Conservation (phyloP, 2,329 filamentous ascomycete species). For the Botrytis byssoidea region DNA sequence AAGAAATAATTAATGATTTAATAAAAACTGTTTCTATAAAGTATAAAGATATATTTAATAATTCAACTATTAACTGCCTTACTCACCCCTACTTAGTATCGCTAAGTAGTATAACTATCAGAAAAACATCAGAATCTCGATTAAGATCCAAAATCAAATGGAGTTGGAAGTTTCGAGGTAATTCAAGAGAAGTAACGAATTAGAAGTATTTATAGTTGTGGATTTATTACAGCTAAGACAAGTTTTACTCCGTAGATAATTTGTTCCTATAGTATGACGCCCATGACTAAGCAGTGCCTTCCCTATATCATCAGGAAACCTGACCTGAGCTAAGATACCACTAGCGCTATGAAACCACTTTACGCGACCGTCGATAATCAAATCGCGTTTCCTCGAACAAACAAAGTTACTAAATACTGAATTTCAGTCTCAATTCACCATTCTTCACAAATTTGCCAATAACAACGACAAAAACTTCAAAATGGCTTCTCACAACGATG, state of each 20-base stretch:
- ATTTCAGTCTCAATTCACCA: neutral
- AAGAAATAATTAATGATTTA: neutral
- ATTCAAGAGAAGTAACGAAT: neutral
- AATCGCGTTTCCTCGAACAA: slow-evolving; percentile 15
- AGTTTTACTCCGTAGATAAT: neutral
- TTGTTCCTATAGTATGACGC: neutral
- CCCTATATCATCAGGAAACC: neutral
- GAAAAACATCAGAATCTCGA: neutral
- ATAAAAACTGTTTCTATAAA: neutral
- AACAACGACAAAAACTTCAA: neutral
- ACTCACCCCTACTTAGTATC: neutral
- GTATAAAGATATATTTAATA: neutral
- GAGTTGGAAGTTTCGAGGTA: neutral
- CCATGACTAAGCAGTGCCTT: neutral
- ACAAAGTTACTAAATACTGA: neutral
- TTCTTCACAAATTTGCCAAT: neutral
- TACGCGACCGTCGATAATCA: slow-evolving; percentile 13
- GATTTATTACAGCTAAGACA: too few species aligned
- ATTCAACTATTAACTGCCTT: neutral
- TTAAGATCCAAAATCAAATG: neutral
- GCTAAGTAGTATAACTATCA: neutral
- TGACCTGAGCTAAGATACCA: neutral
- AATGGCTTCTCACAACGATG: slow-evolving; percentile 29
- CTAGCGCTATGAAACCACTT: neutral
- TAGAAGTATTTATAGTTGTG: neutral